phyloP scores from a whole-genome alignment of 345 rosid genomes.

The Dipteronia sinensis region DNA sequence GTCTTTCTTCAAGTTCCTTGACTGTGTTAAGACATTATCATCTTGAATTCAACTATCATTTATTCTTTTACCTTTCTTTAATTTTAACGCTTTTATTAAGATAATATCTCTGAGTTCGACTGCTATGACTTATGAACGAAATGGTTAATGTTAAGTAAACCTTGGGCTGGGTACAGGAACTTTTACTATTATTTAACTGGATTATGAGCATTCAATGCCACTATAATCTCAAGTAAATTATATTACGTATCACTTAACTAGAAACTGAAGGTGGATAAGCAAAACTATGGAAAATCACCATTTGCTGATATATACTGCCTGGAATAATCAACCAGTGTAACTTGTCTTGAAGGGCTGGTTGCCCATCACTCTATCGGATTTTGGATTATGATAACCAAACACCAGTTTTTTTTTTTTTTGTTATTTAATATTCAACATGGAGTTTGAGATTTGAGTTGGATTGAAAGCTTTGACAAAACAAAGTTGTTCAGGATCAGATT shows the following conservation, averaged over 20 bases:
- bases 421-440: neutral
- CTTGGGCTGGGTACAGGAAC: neutral
- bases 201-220: neutral
- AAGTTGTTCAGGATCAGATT: neutral
- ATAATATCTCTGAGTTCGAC: neutral
- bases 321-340: neutral
- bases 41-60: neutral
- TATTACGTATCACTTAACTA: neutral
- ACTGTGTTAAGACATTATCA: neutral
- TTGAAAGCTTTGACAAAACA: slow-evolving; percentile 1
- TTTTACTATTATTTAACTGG: neutral
- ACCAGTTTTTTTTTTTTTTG: neutral
- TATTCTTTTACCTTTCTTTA: neutral
- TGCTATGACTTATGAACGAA: neutral
- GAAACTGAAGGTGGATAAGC: neutral
- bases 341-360: neutral
- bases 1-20: neutral
- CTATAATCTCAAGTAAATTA: neutral
- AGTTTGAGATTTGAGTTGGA: neutral
- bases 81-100: neutral
- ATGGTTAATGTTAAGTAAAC: neutral
- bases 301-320: neutral
- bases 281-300: neutral
- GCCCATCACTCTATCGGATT: neutral
- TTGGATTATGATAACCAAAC: neutral